phyloP scores from a whole-genome alignment of 352 stramenopile genomes.

The Globisporangium camurandrum region DNA sequence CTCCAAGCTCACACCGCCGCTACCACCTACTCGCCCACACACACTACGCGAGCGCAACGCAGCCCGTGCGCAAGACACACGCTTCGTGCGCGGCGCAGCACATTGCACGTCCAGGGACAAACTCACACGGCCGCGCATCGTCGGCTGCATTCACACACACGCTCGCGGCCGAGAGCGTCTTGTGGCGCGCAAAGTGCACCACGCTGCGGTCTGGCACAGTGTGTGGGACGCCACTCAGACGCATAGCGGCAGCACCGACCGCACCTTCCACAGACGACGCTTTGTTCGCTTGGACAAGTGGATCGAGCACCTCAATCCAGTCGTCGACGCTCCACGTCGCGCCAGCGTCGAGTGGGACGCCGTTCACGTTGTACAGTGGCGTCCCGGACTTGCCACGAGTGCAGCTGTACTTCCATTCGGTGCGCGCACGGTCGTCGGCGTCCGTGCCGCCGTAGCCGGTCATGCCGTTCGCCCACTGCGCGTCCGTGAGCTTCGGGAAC shows the following conservation, averaged over 20 bases:
- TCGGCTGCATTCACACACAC: slow-evolving; percentile 25
- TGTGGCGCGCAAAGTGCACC: slow-evolving; percentile 30
- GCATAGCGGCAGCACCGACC: slow-evolving; percentile 2
- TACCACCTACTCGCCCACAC: no score
- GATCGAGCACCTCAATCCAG: slow-evolving; percentile 48
- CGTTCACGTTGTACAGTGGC: slow-evolving; percentile 74
- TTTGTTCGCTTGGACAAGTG: slow-evolving; percentile 26
- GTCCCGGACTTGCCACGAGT: slow-evolving; percentile 64
- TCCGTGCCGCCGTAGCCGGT: slow-evolving; percentile 68
- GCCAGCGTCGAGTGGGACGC: slow-evolving; percentile 49
- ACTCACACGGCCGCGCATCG: slow-evolving; percentile 56
- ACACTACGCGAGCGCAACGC: slow-evolving; percentile 26
- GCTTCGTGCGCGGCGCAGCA: slow-evolving; percentile 64
- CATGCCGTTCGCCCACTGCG: slow-evolving; percentile 66
- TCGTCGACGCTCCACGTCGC: slow-evolving; percentile 43
- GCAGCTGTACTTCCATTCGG: slow-evolving; percentile 80
- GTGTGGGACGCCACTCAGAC: slow-evolving; percentile 33
- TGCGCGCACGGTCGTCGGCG: slow-evolving; percentile 44
- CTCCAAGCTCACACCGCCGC: no score
- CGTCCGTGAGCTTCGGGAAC: slow-evolving; percentile 49
- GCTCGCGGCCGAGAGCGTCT: slow-evolving; percentile 26
- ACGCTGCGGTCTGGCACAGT: slow-evolving; percentile 44
- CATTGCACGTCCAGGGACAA: slow-evolving; percentile 53
- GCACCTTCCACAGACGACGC: slow-evolving; percentile 8
- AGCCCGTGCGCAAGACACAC: slow-evolving; percentile 56